Evolutionary conservation across 1,284 basidiomycete species (phyloP), one percentile per base, ranked within the genome.

Genomic region (Erythrobasidium hasegawianum): DNA sequence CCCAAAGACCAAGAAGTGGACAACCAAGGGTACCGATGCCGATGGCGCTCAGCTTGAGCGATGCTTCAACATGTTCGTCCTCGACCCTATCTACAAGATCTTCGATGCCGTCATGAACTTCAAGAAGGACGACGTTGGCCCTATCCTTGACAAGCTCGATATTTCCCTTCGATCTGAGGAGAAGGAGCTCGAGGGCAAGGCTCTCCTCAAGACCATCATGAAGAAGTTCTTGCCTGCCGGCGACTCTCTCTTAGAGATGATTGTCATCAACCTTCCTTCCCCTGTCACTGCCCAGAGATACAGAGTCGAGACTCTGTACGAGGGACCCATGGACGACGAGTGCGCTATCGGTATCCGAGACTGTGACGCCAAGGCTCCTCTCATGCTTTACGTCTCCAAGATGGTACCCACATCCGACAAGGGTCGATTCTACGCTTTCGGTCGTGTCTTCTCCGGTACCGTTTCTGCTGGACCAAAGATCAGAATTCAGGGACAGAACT

Each of bases 391-490:
- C 82, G 85, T 99, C 81, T 98, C 96, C 76, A 98, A 98, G 87
- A 98, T 99, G 96, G 95, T 98, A 74, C 96, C 96, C 72, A 98
- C 96, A 68, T 96, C 95, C 75, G 96, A 99, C 82, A 98, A 98
- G 83, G 96, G 96, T 77, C 94, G 96, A 72, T 99, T 98, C 89
- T 98, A 98, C 81, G 96, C 96, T 73, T 98, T 99, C 81, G 96
- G 96, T 81, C 96, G 96, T 86, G 88, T 99, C 83, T 98, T 99
- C 86, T 92, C 96, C 71, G 96, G 96, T 79, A 97, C 93, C 73
- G 92, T 97, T 76, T 86, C 86, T 74, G 87, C 96, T 69, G 96
- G 96, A 69, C 96, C 95, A 77, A 98, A 98, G 84, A 87, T 97
- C 81, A 93, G 96, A 78, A 98, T 99, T 77, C 96, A 98, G 82